Conservation (phyloP, 768 basidiomycete species). For the Leccinum disarticulatum region DNA sequence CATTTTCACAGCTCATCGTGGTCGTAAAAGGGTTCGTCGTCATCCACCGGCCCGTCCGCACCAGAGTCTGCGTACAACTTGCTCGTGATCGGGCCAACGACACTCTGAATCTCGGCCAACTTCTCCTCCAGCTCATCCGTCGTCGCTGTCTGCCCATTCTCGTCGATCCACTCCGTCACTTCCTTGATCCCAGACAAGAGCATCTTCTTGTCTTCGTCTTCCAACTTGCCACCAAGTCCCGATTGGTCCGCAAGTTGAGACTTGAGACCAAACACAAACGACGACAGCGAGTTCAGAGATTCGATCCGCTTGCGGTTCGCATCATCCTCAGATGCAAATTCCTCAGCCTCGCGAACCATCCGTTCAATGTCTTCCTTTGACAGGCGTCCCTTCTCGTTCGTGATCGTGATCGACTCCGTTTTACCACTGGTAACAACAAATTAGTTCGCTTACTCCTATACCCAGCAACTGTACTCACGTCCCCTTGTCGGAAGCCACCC, state of each 20-base stretch:
- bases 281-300: conserved; percentile 77
- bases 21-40: conserved; percentile 43
- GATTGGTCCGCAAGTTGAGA: conserved; percentile 82
- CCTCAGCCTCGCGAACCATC: conserved; percentile 93
- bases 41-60: conserved; percentile 36
- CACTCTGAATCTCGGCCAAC: conserved; percentile 68
- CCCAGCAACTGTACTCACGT: conserved; percentile 51
- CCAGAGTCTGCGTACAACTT: conserved; percentile 65
- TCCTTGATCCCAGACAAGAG: conserved; percentile 84
- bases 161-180: conserved; percentile 89
- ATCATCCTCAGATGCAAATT: conserved; percentile 81
- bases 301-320: conserved; percentile 81
- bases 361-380: conserved; percentile 90
- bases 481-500: conserved; percentile 94
- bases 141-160: conserved; percentile 69
- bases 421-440: conserved; percentile 54
- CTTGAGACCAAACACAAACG: conserved; percentile 86
- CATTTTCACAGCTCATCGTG: conserved; percentile 53
- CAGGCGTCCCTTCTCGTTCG: conserved; percentile 93
- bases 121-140: conserved; percentile 94
- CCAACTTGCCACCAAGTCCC: conserved; percentile 87
- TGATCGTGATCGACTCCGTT: conserved; percentile 88
- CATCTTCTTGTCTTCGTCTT: conserved; percentile 80
- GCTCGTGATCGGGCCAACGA: conserved; percentile 82
- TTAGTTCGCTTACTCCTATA: background rate